These are phyloP conservation scores for Diplodia mutila DNA, from an alignment of 2,329 filamentous ascomycete species.

Conservation along the genomic window DNA sequence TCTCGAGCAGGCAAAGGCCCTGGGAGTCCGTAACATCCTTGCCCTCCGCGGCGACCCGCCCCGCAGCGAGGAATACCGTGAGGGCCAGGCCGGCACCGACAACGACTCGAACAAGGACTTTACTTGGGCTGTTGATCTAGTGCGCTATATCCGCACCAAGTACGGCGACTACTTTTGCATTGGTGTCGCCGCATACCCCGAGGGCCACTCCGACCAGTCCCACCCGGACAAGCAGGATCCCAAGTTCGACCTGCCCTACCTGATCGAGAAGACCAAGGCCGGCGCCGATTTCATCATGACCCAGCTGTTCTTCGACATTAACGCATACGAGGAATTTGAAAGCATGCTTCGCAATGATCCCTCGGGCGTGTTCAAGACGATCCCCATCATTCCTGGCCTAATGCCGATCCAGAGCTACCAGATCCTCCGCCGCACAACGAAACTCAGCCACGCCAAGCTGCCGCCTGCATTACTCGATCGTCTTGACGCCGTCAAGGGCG, in stretches of 20 bases:
- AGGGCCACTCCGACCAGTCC: constrained; percentile 90
- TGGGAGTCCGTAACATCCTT: constrained; percentile 92
- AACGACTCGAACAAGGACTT: constrained; percentile 75
- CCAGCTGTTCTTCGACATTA: constrained; percentile 90
- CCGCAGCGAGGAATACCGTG: constrained; percentile 82
- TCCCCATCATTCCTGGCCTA: constrained; percentile 89
- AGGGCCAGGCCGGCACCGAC: constrained; percentile 60
- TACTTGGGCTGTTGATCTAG: constrained; percentile 84
- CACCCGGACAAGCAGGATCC: constrained; percentile 77
- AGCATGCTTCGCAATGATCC: constrained; percentile 74
- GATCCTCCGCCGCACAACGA: constrained; percentile 90
- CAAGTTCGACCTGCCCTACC: constrained; percentile 74
- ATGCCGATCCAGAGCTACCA: constrained; percentile 99
- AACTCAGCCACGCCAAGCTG: constrained; percentile 86
- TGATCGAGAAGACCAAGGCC: constrained; percentile 87
- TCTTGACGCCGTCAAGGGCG: constrained; percentile 72
- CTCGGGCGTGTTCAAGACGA: constrained; percentile 80
- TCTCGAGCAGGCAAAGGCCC: constrained; percentile 83
- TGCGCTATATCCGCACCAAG: constrained; percentile 81
- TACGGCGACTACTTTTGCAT: constrained; percentile 96
- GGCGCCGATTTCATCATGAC: constrained; percentile 99
- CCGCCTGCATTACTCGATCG: constrained; percentile 71
- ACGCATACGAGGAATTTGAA: constrained; percentile 82
- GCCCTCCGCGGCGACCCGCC: constrained; percentile 91
- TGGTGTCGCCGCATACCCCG: constrained; percentile 91